Conservation (phyloP, 1,284 basidiomycete species). For the Ceraceosorus bombacis region DNA sequence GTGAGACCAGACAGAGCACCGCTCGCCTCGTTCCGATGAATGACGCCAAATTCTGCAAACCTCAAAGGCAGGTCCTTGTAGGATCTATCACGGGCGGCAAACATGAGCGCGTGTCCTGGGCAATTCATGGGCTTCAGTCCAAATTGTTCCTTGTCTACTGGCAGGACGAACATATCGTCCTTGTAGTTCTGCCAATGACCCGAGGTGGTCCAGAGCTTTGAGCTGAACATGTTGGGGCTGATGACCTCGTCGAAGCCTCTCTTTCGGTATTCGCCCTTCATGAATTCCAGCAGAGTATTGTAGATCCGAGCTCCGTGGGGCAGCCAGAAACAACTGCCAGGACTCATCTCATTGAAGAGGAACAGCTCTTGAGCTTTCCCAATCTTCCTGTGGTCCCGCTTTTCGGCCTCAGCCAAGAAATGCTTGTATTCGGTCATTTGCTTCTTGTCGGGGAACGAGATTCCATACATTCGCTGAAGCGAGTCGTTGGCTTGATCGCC, state of each 20-base stretch:
- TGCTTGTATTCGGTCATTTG: constrained; percentile 91
- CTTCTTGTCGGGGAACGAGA: constrained; percentile 98
- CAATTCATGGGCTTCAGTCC: constrained; percentile 88
- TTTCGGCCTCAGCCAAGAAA: constrained; percentile 92
- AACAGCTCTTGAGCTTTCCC: constrained; percentile 75
- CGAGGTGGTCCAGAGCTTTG: constrained; percentile 95
- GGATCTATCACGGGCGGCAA: constrained; percentile 84
- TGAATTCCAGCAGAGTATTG: constrained; percentile 82
- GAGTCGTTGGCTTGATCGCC: constrained; percentile 90
- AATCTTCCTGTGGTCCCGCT: constrained; percentile 83
- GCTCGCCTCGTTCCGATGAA: constrained; percentile 93
- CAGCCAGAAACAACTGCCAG: constrained; percentile 92
- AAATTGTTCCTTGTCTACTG: constrained; percentile 77
- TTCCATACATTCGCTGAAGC: constrained; percentile 93
- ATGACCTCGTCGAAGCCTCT: constrained; percentile 61
- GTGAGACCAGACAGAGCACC: constrained; percentile 90
- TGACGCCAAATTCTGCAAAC: constrained; percentile 96
- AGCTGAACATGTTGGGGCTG: constrained; percentile 95
- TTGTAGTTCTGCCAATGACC: constrained; percentile 86
- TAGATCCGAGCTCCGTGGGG: constrained; percentile 96
- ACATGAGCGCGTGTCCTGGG: constrained; percentile 93
- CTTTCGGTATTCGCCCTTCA: constrained; percentile 54
- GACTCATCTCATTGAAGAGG: constrained; percentile 95
- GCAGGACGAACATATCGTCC: constrained; percentile 92
- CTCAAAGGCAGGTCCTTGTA: constrained; percentile 94